A percentile compares a stretch with the other conserved stretches of the same genome.
These are phyloP conservation scores for Trichoderma simmonsii DNA, from an alignment of 2,329 filamentous ascomycete species.

Conservation along the genomic window DNA sequence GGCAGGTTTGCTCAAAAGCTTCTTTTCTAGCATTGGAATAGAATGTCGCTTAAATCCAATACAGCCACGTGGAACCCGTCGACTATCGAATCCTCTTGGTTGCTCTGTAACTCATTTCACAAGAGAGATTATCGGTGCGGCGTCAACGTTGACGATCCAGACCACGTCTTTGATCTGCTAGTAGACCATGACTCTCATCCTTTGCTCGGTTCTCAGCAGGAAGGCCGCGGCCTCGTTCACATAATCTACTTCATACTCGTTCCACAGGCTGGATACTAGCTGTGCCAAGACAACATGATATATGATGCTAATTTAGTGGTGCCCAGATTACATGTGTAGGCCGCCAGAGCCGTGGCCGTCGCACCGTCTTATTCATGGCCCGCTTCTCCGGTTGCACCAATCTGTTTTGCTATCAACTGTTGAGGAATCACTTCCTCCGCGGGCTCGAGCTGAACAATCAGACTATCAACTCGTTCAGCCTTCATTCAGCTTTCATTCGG, in stretches of 20 bases:
- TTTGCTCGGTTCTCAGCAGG: background rate
- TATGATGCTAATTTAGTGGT: background rate
- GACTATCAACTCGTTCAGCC: background rate
- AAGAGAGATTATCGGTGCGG: background rate
- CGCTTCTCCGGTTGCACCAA: slow-evolving; percentile 11
- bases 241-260: background rate
- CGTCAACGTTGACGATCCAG: background rate
- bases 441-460: background rate
- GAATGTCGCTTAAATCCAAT: background rate
- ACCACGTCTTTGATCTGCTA: background rate
- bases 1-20: background rate
- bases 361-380: background rate
- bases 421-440: background rate
- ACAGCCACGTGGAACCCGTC: background rate
- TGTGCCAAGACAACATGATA: background rate
- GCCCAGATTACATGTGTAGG: background rate
- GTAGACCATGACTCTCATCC: background rate
- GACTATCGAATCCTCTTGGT: background rate
- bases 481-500: background rate
- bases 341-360: background rate
- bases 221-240: background rate
- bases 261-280: background rate
- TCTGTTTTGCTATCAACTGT: background rate
- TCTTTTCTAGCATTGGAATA: background rate
- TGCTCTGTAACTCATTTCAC: background rate